phyloP scores from a whole-genome alignment of 257 asterid species.

The Solanum microdontum region DNA sequence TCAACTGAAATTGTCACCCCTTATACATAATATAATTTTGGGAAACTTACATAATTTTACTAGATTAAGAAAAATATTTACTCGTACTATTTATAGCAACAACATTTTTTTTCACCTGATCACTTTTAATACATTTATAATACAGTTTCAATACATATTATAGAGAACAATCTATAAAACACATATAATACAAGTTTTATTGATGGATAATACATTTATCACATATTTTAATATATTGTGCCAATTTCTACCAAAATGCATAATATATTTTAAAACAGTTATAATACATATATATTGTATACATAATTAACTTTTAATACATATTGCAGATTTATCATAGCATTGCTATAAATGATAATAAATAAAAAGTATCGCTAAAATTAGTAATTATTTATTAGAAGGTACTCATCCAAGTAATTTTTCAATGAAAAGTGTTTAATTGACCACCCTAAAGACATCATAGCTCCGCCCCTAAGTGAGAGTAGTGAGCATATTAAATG shows the following conservation, averaged over 20 bases:
- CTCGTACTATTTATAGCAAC: neutral
- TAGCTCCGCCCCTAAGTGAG: neutral
- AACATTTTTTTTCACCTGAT: neutral
- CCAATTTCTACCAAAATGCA: neutral
- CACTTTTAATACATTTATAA: neutral
- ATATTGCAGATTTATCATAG: too few species aligned
- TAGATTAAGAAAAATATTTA: too few species aligned
- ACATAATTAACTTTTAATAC: neutral
- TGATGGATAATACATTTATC: neutral
- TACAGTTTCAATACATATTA: too few species aligned
- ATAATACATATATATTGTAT: too few species aligned
- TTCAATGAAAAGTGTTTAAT: rapidly evolving
- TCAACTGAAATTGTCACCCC: neutral
- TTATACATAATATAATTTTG: neutral
- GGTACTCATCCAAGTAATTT: too few species aligned
- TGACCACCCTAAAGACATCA: neutral
- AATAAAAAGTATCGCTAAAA: too few species aligned
- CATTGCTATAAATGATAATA: too few species aligned
- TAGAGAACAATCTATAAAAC: neutral
- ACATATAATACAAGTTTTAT: neutral
- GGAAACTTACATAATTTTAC: neutral
- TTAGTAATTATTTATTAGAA: too few species aligned
- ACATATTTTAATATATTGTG: neutral
- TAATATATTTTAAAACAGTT: too few species aligned
- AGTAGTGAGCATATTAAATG: neutral